Conservation (phyloP, 2,329 filamentous ascomycete species). For the Cytospora piceicola region DNA sequence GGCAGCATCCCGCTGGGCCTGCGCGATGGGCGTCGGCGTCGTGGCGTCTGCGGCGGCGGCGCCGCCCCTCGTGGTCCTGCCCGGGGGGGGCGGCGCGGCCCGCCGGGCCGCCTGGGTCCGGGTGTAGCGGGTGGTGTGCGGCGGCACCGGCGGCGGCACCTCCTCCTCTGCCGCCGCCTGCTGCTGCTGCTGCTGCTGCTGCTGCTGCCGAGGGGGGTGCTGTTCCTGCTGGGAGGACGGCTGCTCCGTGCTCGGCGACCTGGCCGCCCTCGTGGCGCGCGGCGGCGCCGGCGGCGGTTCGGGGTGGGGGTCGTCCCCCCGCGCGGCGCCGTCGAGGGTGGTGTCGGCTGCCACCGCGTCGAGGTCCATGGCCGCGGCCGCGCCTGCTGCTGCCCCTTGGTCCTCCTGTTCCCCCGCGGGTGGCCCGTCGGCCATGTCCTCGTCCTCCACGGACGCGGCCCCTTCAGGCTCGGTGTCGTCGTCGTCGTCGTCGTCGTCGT, state of each 20-base stretch:
- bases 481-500: slow-evolving; percentile 5
- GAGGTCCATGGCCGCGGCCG: slow-evolving; percentile 4
- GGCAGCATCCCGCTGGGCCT: slow-evolving; percentile 19
- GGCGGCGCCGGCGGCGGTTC: slow-evolving; percentile 20
- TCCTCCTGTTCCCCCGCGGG: background rate
- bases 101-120: slow-evolving; percentile 15
- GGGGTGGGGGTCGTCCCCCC: background rate
- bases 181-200: background rate
- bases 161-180: background rate
- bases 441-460: slow-evolving; percentile 12
- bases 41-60: slow-evolving; percentile 10
- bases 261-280: slow-evolving; percentile 28
- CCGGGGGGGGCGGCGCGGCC: too few species aligned
- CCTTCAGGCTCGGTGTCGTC: background rate
- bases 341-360: slow-evolving; percentile 1
- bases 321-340: too few species aligned
- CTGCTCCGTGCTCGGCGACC: slow-evolving; percentile 25
- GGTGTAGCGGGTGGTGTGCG: slow-evolving; percentile 5
- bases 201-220: slow-evolving; percentile 2
- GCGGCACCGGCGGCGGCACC: background rate
- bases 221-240: slow-evolving; percentile 4
- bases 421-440: slow-evolving; percentile 18
- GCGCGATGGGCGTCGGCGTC: slow-evolving; percentile 25
- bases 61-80: too few species aligned
- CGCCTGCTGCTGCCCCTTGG: background rate